Conservation (phyloP, 1,284 basidiomycete genomes). For the Cryptococcus amylolentus region DNA sequence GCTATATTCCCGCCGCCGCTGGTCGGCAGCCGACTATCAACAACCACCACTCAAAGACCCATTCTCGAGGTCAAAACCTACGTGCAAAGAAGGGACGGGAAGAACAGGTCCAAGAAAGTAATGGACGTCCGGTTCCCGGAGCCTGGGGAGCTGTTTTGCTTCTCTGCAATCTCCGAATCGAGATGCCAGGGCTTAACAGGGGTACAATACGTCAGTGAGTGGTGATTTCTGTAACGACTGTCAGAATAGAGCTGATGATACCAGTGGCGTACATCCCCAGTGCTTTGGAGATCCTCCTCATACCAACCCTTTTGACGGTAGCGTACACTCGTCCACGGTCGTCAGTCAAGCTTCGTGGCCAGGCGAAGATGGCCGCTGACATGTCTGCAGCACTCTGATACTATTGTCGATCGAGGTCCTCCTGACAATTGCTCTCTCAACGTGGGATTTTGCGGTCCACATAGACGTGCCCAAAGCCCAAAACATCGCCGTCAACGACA, state of each 20-base stretch:
- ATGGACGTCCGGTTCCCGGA: background rate
- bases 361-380: background rate
- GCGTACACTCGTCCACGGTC: background rate
- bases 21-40: too few relatives aligned
- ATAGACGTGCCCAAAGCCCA: constrained; percentile 1
- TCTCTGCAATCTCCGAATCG: background rate
- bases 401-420: constrained; percentile 20
- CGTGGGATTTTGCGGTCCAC: constrained; percentile 17
- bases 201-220: background rate
- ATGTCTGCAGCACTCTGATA: constrained; percentile 8
- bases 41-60: too few relatives aligned
- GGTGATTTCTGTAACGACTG: background rate
- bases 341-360: background rate
- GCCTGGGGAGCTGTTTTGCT: background rate
- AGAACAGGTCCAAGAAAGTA: too few relatives aligned
- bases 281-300: background rate
- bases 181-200: background rate
- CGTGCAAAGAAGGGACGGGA: too few relatives aligned
- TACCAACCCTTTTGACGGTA: background rate
- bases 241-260: background rate
- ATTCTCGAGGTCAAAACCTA: too few relatives aligned
- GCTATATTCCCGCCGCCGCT: too few relatives aligned
- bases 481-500: constrained; percentile 11
- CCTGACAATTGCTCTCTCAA: constrained; percentile 7
- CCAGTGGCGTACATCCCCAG: background rate